phyloP scores from a whole-genome alignment of 2,329 filamentous ascomycete genomes.

The Aureobasidium sp. region DNA sequence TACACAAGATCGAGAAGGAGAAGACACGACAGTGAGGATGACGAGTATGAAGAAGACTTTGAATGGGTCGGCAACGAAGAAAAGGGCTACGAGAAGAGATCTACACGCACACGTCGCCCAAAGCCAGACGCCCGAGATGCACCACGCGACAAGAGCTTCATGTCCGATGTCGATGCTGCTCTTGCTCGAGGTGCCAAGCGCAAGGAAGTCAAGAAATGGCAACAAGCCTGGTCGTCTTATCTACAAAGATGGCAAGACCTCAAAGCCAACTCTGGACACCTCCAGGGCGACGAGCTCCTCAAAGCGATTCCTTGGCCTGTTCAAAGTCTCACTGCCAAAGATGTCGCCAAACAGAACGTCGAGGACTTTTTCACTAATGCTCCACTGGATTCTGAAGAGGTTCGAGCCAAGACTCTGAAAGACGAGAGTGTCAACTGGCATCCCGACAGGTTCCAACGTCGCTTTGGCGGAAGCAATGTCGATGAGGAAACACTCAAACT shows the following conservation, averaged over 20 bases:
- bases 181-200: conserved; percentile 62
- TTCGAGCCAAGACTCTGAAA: conserved; percentile 55
- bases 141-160: conserved; percentile 13
- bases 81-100: conserved; percentile 57
- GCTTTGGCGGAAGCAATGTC: conserved; percentile 63
- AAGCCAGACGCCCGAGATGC: conserved; percentile 21
- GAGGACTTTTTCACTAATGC: conserved; percentile 61
- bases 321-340: conserved; percentile 49
- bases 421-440: conserved; percentile 89
- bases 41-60: conserved; percentile 25
- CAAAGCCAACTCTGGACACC: not conserved
- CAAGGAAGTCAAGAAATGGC: conserved; percentile 48
- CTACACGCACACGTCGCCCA: conserved; percentile 45
- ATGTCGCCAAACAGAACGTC: conserved; percentile 55
- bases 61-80: conserved; percentile 27
- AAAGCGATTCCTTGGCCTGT: conserved; percentile 65
- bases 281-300: not conserved
- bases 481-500: conserved; percentile 65
- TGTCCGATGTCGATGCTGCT: conserved; percentile 54
- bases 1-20: conserved; percentile 29
- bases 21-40: conserved; percentile 31
- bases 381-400: conserved; percentile 26
- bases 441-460: conserved; percentile 94
- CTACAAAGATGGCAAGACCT: conserved; percentile 54
- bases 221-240: conserved; percentile 60